These are phyloP conservation scores for Pseudogymnoascus sp. DNA, from an alignment of 2,329 filamentous ascomycete genomes.

Conservation along the genomic window DNA sequence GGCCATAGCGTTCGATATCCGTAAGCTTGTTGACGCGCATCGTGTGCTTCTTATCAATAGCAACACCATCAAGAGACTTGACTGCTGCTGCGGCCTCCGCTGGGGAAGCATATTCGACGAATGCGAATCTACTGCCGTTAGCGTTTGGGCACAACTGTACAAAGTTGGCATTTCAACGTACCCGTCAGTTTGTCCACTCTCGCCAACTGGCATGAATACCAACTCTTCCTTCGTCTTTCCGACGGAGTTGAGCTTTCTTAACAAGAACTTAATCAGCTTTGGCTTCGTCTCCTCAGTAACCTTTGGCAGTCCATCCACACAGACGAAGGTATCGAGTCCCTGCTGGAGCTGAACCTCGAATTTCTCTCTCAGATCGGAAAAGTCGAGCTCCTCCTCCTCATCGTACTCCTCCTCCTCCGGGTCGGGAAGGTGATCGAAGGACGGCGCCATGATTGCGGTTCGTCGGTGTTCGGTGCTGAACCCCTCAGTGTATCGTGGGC, in stretches of 20 bases:
- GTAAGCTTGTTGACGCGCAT: constrained; percentile 96
- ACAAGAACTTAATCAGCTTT: constrained; percentile 91
- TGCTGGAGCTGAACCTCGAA: constrained; percentile 95
- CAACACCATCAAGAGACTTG: constrained; percentile 75
- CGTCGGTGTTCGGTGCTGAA: neutral
- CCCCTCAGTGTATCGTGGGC: constrained; percentile 7
- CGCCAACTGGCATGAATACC: constrained; percentile 88
- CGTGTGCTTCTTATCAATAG: constrained; percentile 95
- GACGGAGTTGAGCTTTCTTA: constrained; percentile 83
- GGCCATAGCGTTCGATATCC: constrained; percentile 91
- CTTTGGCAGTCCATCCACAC: constrained; percentile 85
- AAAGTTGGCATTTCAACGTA: constrained; percentile 37
- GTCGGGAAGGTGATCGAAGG: constrained; percentile 87
- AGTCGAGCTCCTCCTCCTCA: constrained; percentile 90
- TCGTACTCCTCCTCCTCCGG: constrained; percentile 82
- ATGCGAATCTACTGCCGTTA: constrained; percentile 64
- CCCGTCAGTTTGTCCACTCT: constrained; percentile 79
- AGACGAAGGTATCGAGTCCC: constrained; percentile 92
- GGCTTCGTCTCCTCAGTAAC: constrained; percentile 86
- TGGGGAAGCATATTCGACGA: constrained; percentile 89
- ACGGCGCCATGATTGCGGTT: constrained; percentile 70
- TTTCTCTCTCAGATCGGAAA: constrained; percentile 87
- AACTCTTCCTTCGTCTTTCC: constrained; percentile 80
- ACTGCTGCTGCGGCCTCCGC: constrained; percentile 85
- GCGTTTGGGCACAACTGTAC: constrained; percentile 10